Conservation (phyloP, 176 grass and related monocot species). For the Typha latifolia region DNA sequence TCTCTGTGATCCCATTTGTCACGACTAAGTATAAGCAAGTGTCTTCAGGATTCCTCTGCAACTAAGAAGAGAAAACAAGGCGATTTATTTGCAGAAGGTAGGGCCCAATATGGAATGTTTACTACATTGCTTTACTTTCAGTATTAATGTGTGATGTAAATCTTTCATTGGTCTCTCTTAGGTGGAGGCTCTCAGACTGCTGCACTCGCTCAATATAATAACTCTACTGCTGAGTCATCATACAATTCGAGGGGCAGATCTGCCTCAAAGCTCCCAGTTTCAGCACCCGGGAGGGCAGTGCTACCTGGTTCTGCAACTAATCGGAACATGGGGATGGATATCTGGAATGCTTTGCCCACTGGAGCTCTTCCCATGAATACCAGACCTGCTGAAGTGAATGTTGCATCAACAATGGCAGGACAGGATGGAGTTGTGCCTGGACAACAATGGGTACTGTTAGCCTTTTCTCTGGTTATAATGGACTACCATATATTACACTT, state of each 20-base stretch:
- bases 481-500: not conserved
- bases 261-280: slow-evolving; percentile 86
- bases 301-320: slow-evolving; percentile 54
- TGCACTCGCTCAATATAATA: slow-evolving; percentile 10
- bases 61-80: slow-evolving; percentile 72
- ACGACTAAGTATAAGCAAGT: not conserved
- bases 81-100: slow-evolving; percentile 52
- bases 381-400: slow-evolving; percentile 28
- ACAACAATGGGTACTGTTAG: not conserved
- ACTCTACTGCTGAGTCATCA: slow-evolving; percentile 28
- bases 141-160: not conserved
- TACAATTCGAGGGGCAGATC: slow-evolving; percentile 47
- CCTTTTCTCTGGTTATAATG: not conserved
- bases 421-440: slow-evolving; percentile 15
- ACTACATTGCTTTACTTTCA: not conserved
- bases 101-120: not conserved
- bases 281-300: slow-evolving; percentile 65
- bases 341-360: slow-evolving; percentile 61
- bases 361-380: slow-evolving; percentile 32
- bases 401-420: slow-evolving; percentile 27
- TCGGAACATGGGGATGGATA: slow-evolving; percentile 78
- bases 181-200: slow-evolving; percentile 51
- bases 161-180: slow-evolving; percentile 23
- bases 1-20: slow-evolving; percentile 9
- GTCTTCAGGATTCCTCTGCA: slow-evolving; percentile 51